Evolutionary conservation across 495 filamentous ascomycete genomes (phyloP).

Genomic region (Mycothermus thermophilus): DNA sequence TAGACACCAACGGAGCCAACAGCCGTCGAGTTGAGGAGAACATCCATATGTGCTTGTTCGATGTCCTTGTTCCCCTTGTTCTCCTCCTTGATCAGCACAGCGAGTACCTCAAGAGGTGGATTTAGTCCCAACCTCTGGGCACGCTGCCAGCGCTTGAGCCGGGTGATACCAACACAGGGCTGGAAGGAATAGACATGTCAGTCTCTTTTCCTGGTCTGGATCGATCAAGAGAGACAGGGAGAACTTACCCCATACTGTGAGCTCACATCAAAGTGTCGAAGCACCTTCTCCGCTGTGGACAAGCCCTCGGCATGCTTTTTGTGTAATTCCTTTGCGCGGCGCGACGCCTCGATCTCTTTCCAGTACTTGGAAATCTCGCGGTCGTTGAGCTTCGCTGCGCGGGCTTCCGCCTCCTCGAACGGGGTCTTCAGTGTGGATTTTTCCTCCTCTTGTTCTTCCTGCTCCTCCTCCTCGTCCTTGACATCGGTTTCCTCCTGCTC

Average conservation of each 20-base stretch:
- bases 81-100: slow-evolving; percentile 64
- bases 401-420: slow-evolving; percentile 34
- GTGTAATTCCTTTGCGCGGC: slow-evolving; percentile 45
- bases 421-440: neutral
- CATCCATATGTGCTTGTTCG: slow-evolving; percentile 68
- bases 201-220: neutral
- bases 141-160: slow-evolving; percentile 76
- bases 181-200: slow-evolving; percentile 20
- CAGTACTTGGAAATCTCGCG: slow-evolving; percentile 60
- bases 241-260: slow-evolving; percentile 75
- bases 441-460: slow-evolving; percentile 4
- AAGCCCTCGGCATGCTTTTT: slow-evolving; percentile 45
- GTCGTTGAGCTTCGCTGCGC: slow-evolving; percentile 46
- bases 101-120: slow-evolving; percentile 85
- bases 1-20: slow-evolving; percentile 18
- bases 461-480: slow-evolving; percentile 5
- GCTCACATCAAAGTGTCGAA: slow-evolving; percentile 78
- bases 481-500: slow-evolving; percentile 10
- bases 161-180: slow-evolving; percentile 78
- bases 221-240: neutral
- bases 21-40: slow-evolving; percentile 46
- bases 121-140: slow-evolving; percentile 64
- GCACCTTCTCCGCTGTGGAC: slow-evolving; percentile 62
- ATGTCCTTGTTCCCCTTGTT: slow-evolving; percentile 29
- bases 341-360: slow-evolving; percentile 46